Evolutionary conservation across 2,329 filamentous ascomycete species (phyloP), one percentile per base, ranked within the genome.

Genomic region (Claviceps pusilla): DNA sequence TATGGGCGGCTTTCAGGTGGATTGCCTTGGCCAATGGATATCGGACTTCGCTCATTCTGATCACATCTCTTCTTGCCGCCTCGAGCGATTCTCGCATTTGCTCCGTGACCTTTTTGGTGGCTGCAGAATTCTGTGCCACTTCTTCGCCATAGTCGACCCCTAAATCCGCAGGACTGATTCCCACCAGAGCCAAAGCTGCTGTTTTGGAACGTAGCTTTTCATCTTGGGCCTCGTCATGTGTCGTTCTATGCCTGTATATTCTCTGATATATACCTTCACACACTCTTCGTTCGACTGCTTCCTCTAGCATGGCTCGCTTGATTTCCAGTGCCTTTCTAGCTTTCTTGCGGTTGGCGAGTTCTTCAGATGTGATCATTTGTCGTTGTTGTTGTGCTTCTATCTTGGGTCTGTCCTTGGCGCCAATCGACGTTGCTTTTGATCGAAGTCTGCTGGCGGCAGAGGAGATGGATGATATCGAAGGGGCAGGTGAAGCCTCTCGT

Each of bases 201-300:
- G 90, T 96, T 63, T 95, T 93, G 10, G 93, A 98, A 35, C 93
- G 82, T 51, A 98, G 75, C 66, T 95, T 96, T 63, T 95, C 90
- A 65, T 98, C 93, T 63, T 91, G 81, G 12, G 93, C 90, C 68
- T 96, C 91, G 65, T 98, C 93, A 63, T 97, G 84, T 0, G 91
- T 95, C 65, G 79, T 93, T 56, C 86, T 82, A 67, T 98, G 93
- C 49, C 89, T 83, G 78, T 91, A 98, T 65, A 98, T 88, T 59
- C 86, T 84, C 55, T 84, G 78, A 64, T 97, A 97, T 48, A 91
- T 83, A 53, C 84, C 83, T 65, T 95, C 89, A 64, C 88, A 94
- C 11, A 90, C 79, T 58, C 86, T 81, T 59, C 87, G 80, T 66
- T 98, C 93, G 0, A 97, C 87, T 4, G 89, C 89, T 68, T 98